Percentiles rank a stretch among this genome's conserved stretches.
phyloP scores from a whole-genome alignment of 2,329 filamentous ascomycete genomes.

The Ascochyta pisi region DNA sequence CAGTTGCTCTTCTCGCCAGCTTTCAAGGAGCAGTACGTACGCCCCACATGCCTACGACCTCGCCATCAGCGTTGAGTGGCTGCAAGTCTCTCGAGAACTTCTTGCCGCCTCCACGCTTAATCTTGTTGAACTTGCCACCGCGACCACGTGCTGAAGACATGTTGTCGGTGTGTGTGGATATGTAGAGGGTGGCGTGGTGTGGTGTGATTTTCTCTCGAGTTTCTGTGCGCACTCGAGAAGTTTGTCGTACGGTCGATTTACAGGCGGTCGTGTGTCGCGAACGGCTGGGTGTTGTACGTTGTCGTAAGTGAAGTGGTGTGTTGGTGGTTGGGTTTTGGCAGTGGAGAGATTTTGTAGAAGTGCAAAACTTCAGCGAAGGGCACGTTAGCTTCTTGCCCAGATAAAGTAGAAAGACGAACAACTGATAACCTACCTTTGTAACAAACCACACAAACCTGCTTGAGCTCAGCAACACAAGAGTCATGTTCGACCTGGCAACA shows the following conservation, averaged over 20 bases:
- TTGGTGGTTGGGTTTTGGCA: constrained; percentile 14
- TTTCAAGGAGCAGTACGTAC: constrained; percentile 53
- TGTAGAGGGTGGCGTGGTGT: constrained; percentile 2
- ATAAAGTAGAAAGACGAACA: background rate
- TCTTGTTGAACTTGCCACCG: constrained; percentile 94
- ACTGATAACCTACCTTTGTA: background rate
- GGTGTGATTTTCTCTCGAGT: constrained; percentile 1
- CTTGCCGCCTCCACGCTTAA: constrained; percentile 91
- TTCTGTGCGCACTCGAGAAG: background rate
- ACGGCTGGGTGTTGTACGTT: background rate
- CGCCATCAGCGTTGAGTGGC: constrained; percentile 87
- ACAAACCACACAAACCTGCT: background rate
- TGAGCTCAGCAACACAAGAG: constrained; percentile 4
- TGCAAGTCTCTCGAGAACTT: constrained; percentile 92
- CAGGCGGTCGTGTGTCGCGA: constrained; percentile 13
- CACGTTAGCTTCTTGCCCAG: constrained; percentile 13
- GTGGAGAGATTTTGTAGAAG: constrained; percentile 7
- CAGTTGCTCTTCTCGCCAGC: constrained; percentile 17
- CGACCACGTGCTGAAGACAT: constrained; percentile 73
- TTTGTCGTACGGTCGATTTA: background rate
- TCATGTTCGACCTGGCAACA: constrained; percentile 7
- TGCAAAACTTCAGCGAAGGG: constrained; percentile 17
- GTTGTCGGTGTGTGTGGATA: constrained; percentile 26
- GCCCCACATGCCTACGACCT: constrained; percentile 87
- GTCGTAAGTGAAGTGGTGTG: constrained; percentile 14